Conservation (phyloP, 768 basidiomycete species). For the Russula virescens region DNA sequence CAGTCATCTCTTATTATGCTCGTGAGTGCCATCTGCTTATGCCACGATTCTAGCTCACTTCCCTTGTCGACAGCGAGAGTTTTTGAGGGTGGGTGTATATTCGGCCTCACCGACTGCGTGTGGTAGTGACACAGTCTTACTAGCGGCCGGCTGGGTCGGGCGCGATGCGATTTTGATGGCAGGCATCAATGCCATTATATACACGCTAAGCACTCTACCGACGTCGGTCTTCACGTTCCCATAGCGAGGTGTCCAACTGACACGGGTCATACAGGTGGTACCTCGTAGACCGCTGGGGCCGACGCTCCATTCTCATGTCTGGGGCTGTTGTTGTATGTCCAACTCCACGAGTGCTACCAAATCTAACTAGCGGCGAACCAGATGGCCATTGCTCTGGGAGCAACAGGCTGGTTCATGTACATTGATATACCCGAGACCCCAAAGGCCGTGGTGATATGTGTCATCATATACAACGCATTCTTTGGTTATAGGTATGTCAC, state of each 20-base stretch:
- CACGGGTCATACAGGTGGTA: conserved; percentile 62
- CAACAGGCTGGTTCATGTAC: conserved; percentile 92
- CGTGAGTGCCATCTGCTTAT: conserved; percentile 47
- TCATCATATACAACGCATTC: conserved; percentile 89
- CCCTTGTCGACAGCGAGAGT: conserved; percentile 56
- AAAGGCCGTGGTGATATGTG: conserved; percentile 79
- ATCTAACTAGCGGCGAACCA: conserved; percentile 28
- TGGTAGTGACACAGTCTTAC: conserved; percentile 21
- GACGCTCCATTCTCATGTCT: conserved; percentile 78
- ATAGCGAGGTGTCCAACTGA: conserved; percentile 14
- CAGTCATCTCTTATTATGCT: conserved; percentile 92
- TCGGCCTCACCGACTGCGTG: not conserved
- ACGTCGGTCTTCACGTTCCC: conserved; percentile 48
- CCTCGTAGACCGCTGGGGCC: conserved; percentile 87
- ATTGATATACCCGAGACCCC: conserved; percentile 83
- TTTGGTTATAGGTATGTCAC: conserved; percentile 72
- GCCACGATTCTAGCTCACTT: conserved; percentile 10
- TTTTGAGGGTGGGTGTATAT: conserved; percentile 64
- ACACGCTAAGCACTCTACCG: conserved; percentile 72
- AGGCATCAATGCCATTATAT: conserved; percentile 84
- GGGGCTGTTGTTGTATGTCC: conserved; percentile 70
- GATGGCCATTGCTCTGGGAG: conserved; percentile 77
- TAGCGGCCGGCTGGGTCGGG: conserved; percentile 94
- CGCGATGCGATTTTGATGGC: conserved; percentile 94
- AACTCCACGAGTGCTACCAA: not conserved